These are phyloP conservation scores for Fusarium virguliforme DNA, from an alignment of 2,329 filamentous ascomycete species.

Conservation along the genomic window DNA sequence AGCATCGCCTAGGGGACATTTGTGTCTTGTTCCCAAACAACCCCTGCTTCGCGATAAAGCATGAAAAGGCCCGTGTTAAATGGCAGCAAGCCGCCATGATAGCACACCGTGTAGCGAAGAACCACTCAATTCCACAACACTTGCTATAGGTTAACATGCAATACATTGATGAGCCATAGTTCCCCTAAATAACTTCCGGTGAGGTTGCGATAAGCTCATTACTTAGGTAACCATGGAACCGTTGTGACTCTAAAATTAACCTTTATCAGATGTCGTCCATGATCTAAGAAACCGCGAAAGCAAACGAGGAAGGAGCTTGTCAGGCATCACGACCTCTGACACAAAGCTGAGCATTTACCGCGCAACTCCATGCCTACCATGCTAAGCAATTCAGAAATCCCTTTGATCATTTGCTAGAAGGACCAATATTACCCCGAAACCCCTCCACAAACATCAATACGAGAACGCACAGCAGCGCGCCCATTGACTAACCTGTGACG, in stretches of 20 bases:
- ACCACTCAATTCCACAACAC: too few species aligned
- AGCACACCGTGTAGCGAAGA: too few species aligned
- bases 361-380: not conserved
- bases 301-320: not conserved
- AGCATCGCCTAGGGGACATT: not conserved
- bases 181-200: too few species aligned
- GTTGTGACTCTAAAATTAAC: not conserved
- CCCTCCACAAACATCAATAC: not conserved
- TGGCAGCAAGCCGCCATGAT: too few species aligned
- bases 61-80: too few species aligned
- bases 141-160: too few species aligned
- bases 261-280: not conserved
- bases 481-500: not conserved
- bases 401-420: not conserved
- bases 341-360: not conserved
- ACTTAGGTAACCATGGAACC: too few species aligned
- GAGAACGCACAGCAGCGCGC: not conserved
- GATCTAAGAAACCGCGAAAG: too few species aligned
- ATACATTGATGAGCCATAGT: too few species aligned
- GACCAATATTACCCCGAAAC: conserved; percentile 7
- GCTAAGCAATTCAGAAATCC: not conserved
- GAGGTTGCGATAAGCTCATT: not conserved
- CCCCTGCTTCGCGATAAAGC: not conserved
- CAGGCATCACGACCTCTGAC: not conserved
- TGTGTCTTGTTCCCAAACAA: not conserved